Conservation (phyloP, 371 early-diverging fungal species). For the Smittium mucronatum region DNA sequence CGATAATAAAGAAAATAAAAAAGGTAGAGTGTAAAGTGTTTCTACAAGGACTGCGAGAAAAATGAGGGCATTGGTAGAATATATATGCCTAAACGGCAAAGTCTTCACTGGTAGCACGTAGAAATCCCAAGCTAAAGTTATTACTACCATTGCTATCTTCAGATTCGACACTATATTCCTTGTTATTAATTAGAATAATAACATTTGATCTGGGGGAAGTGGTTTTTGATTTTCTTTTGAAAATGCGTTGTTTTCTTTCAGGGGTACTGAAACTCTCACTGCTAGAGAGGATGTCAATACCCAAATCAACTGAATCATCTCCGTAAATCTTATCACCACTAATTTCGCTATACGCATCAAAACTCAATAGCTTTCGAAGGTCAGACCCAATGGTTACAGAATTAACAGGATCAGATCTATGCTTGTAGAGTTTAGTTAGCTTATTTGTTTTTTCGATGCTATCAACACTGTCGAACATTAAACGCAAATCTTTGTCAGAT, state of each 20-base stretch:
- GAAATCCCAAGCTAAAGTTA: too few species aligned
- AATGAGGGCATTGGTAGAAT: too few species aligned
- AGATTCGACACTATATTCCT: not conserved
- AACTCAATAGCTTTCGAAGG: not conserved
- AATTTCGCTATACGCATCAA: not conserved
- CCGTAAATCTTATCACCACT: not conserved
- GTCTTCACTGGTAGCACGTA: too few species aligned
- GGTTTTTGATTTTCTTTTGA: not conserved
- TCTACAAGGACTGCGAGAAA: too few species aligned
- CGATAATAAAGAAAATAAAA: too few species aligned
- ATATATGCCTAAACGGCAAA: too few species aligned
- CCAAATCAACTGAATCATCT: not conserved
- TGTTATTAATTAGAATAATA: not conserved
- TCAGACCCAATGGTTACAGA: not conserved
- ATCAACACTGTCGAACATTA: not conserved
- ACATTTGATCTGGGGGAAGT: not conserved
- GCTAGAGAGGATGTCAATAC: not conserved
- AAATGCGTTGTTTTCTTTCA: not conserved
- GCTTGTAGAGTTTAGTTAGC: too few species aligned
- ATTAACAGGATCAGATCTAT: not conserved
- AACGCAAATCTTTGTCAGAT: not conserved
- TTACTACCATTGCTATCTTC: not conserved
- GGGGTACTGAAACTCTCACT: not conserved
- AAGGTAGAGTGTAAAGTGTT: too few species aligned
- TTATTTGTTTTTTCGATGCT: too few species aligned